Conservation (phyloP, 2,329 filamentous ascomycete genomes). For the Penicillium sp. region DNA sequence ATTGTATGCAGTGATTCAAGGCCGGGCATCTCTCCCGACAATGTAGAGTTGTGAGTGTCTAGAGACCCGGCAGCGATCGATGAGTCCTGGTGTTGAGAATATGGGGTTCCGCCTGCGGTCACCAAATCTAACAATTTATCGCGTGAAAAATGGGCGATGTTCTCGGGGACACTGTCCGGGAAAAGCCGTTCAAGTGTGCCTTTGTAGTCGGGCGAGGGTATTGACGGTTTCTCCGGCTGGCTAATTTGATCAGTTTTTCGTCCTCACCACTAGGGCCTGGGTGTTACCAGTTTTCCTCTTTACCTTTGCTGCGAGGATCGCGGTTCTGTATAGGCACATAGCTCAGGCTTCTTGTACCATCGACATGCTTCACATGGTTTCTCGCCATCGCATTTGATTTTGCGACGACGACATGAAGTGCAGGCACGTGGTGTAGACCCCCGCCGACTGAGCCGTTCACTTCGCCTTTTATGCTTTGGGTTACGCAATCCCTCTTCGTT, state of each 20-base stretch:
- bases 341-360: constrained; percentile 72
- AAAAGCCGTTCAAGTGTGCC: constrained; percentile 59
- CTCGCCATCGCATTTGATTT: constrained; percentile 75
- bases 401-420: constrained; percentile 71
- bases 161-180: constrained; percentile 54
- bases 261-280: neutral
- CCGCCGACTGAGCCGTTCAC: constrained; percentile 4
- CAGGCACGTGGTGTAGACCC: constrained; percentile 50
- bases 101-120: constrained; percentile 28
- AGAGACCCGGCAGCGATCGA: constrained; percentile 47
- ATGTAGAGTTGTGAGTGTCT: constrained; percentile 32
- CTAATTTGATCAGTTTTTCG: constrained; percentile 6
- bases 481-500: constrained; percentile 6
- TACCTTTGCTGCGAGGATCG: constrained; percentile 72
- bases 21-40: constrained; percentile 44
- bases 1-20: constrained; percentile 64
- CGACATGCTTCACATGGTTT: constrained; percentile 76
- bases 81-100: constrained; percentile 28
- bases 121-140: constrained; percentile 58
- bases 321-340: constrained; percentile 74
- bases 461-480: constrained; percentile 9
- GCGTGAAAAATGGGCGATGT: constrained; percentile 53
- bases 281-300: constrained; percentile 22
- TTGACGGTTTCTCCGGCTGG: constrained; percentile 4
- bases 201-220: constrained; percentile 50